Evolutionary conservation across 164 flowering plant species (phyloP), one percentile per base, ranked within the genome.

Genomic region (Cinnamomum micranthum): DNA sequence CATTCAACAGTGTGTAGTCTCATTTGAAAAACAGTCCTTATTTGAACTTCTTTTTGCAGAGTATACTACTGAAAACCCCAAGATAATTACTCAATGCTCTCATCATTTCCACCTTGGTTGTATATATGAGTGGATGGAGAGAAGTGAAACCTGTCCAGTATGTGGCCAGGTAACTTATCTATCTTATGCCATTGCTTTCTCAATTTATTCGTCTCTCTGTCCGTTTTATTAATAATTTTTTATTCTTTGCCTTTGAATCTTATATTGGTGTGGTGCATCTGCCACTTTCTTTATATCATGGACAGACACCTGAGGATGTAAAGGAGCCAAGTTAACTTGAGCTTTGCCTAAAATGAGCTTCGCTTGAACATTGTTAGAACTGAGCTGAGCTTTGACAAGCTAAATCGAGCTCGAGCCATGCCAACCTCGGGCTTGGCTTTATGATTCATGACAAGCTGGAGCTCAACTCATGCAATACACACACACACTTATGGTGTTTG

Each of bases 111-210:
- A 95, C 78, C 92, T 95, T 59, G 97, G 92, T 72, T 95, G 98
- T 80, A 95, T 95, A 85, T 95, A 92, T 77, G 98, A 95, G 71
- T 95, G 98, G 98, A 91, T 88, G 97, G 98, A 95, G 78, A 90
- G 98, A 89, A 95, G 97, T 77, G 94, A 90, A 19, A 90, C 68
- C 83, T 95, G 98, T 75, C 97, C 98, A 33, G 95, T 95, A 50
- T 95, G 98, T 85, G 96, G 97, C 79, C 87, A 91, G 97, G 98
- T 93, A 87, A 73, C 24, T 31, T 27, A 6, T n/a, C 65, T 69
- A 35, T 15, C 3, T 59, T 6, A 23, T 31, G 24, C 22, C 28
- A 1, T 3, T 51, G 33, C 25, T 71, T 28, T 52, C 13, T 59
- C 15, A 22, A 67, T 33, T 15, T 6, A 15, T 52, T 22, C 52